Evolutionary conservation across 331 rosid genomes (phyloP).

Genomic region (Erythrophleum ivorense): DNA sequence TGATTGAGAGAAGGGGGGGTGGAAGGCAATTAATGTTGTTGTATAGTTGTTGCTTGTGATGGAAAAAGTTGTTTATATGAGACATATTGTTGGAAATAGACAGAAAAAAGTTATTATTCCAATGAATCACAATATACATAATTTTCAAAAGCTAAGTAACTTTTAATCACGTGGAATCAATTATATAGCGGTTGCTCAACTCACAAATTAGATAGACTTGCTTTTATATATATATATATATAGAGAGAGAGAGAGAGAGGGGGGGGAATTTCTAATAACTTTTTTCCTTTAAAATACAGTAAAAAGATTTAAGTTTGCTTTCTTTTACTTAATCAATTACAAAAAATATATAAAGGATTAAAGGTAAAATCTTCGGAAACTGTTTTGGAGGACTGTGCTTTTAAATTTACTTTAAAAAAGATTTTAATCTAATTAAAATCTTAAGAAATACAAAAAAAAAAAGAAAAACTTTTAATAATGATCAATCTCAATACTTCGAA

Average conservation of each 20-base stretch:
- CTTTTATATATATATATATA: too few species aligned
- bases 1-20: conserved; percentile 30
- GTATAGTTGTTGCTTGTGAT: conserved; percentile 34
- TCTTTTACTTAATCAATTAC: not conserved
- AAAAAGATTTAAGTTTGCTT: not conserved
- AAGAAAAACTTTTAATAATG: too few species aligned
- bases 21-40: conserved; percentile 22
- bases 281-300: not conserved
- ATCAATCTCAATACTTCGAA: too few species aligned
- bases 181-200: conserved; percentile 1
- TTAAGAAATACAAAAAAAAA: too few species aligned
- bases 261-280: not conserved
- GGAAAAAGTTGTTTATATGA: conserved; percentile 34
- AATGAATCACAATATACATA: conserved; percentile 36
- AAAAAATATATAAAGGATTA: too few species aligned
- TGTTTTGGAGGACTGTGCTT: too few species aligned
- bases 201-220: conserved; percentile 24
- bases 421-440: too few species aligned
- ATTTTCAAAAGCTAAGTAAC: not conserved
- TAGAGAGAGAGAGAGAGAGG: too few species aligned
- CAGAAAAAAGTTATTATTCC: conserved; percentile 38
- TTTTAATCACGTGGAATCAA: conserved; percentile 41
- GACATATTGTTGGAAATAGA: conserved; percentile 49
- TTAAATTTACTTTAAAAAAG: too few species aligned
- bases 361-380: too few species aligned